Conservation (phyloP, 192 early-diverging fungal genomes). For the Coemansia sp. region DNA sequence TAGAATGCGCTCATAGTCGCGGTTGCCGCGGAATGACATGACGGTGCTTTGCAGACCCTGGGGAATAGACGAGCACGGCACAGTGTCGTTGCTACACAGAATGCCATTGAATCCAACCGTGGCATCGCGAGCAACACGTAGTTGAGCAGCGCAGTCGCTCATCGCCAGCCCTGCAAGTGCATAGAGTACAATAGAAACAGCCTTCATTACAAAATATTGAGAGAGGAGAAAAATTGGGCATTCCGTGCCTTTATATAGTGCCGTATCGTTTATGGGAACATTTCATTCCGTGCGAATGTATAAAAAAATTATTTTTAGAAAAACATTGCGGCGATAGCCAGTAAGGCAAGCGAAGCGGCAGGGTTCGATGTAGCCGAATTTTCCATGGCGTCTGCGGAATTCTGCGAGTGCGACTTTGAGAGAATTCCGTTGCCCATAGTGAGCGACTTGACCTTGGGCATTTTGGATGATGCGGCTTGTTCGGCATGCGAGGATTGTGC, state of each 20-base stretch:
- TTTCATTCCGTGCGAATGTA: neutral
- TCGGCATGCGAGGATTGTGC: neutral
- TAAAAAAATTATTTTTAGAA: slow-evolving; percentile 1
- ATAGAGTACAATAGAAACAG: neutral
- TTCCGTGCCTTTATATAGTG: slow-evolving; percentile 3
- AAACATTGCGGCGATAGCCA: slow-evolving; percentile 1
- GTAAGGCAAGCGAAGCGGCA: neutral
- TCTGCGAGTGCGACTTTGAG: slow-evolving; percentile 8
- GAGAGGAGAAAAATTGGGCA: neutral
- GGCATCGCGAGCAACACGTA: slow-evolving; percentile 27
- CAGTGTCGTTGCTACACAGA: slow-evolving; percentile 28
- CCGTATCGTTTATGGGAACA: neutral
- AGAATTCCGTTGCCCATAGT: slow-evolving; percentile 1
- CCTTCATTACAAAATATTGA: slow-evolving; percentile 9
- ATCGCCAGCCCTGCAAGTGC: slow-evolving; percentile 13
- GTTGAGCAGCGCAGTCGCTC: slow-evolving; percentile 2
- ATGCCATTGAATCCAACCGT: slow-evolving; percentile 39
- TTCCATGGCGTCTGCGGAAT: slow-evolving; percentile 4
- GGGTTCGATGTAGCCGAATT: neutral
- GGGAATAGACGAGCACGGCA: slow-evolving; percentile 28
- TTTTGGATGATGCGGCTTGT: neutral
- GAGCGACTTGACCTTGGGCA: slow-evolving; percentile 7
- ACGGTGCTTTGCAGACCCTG: slow-evolving; percentile 20
- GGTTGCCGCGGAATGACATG: slow-evolving; percentile 42
- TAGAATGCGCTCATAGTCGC: slow-evolving; percentile 43